Conservation (phyloP, 208 protist species). For the Trypanosoma rangeli region DNA sequence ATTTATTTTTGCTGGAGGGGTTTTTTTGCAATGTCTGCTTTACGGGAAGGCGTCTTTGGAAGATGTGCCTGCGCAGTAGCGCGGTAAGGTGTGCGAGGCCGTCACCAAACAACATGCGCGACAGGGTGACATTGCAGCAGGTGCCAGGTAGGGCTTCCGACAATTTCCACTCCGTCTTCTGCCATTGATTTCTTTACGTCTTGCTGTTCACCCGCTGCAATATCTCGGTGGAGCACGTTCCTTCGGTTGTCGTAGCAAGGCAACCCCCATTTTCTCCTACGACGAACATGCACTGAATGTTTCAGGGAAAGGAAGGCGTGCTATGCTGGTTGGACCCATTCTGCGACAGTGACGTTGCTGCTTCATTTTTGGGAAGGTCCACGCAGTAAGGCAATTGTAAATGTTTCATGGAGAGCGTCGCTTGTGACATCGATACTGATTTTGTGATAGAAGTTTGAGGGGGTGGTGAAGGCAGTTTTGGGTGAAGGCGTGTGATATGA, state of each 20-base stretch:
- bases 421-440: conserved; percentile 5
- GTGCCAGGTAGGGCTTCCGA: not conserved
- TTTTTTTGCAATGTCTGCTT: too few relatives aligned
- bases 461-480: conserved; percentile 7
- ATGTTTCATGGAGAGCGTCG: conserved; percentile 19
- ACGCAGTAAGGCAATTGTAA: not conserved
- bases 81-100: too few relatives aligned
- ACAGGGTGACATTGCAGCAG: too few relatives aligned
- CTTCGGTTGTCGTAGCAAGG: conserved; percentile 7
- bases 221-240: conserved; percentile 10
- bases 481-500: conserved; percentile 27
- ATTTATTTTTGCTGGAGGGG: too few relatives aligned
- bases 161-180: conserved; percentile 10
- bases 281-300: conserved; percentile 6
- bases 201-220: conserved; percentile 2
- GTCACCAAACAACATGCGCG: too few relatives aligned
- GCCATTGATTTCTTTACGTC: not conserved
- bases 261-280: not conserved
- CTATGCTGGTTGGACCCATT: not conserved
- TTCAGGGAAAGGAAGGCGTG: conserved; percentile 6
- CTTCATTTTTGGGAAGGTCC: conserved; percentile 6
- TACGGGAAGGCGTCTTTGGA: too few relatives aligned
- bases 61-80: too few relatives aligned
- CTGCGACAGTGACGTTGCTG: not conserved
- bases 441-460: conserved; percentile 11